Percentiles rank a stretch among this genome's conserved stretches.
Evolutionary conservation across 2,329 filamentous ascomycete genomes (phyloP).

Genomic region (Geoglossum cookeanum): DNA sequence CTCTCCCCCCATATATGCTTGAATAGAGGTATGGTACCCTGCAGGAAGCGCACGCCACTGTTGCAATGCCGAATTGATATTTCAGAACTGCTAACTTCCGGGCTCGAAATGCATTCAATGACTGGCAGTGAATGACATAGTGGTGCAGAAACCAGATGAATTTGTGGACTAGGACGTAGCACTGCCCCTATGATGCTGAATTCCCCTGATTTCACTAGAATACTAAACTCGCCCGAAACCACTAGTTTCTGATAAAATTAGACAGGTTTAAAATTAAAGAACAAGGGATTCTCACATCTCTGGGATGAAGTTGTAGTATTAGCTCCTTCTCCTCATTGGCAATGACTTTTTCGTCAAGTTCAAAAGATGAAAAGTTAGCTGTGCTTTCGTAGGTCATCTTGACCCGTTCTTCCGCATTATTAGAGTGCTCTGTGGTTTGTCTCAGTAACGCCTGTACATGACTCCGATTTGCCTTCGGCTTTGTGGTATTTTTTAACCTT

Average conservation of each 20-base stretch:
- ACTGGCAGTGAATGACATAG: constrained; percentile 52
- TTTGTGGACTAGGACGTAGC: constrained; percentile 28
- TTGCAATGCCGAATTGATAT: constrained; percentile 34
- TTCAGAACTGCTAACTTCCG: constrained; percentile 24
- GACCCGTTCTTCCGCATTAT: no score
- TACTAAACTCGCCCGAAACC: constrained; percentile 43
- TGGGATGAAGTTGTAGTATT: constrained; percentile 8
- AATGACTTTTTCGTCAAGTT: background rate
- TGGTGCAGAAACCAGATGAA: constrained; percentile 43
- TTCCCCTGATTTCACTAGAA: constrained; percentile 41
- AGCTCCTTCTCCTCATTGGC: background rate
- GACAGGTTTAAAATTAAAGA: constrained; percentile 8
- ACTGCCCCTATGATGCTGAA: constrained; percentile 46
- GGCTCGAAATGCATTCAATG: constrained; percentile 31
- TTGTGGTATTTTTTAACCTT: background rate
- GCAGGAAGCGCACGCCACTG: constrained; percentile 32
- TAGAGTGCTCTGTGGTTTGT: background rate
- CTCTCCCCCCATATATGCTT: constrained; percentile 37
- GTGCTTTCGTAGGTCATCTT: no score
- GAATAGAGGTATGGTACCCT: constrained; percentile 45
- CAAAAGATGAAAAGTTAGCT: background rate
- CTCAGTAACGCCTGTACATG: background rate
- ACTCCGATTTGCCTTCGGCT: no score
- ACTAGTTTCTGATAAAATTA: constrained; percentile 3
- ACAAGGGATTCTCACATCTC: constrained; percentile 17